These are phyloP conservation scores for Auxenochlorella pyrenoidosa DNA, from an alignment of 139 green algal species.

Conservation along the genomic window DNA sequence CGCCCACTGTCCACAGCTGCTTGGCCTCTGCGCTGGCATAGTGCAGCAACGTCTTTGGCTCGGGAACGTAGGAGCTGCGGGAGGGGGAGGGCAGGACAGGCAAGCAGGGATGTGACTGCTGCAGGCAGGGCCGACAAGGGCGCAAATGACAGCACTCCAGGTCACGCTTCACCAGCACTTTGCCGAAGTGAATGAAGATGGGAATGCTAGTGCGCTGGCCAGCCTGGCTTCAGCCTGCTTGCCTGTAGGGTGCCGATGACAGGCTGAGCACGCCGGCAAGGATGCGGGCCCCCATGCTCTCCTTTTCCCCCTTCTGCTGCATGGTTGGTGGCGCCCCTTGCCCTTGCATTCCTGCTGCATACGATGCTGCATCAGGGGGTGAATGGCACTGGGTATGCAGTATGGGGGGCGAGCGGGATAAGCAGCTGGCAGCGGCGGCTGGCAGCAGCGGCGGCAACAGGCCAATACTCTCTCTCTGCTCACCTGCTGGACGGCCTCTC, in stretches of 20 bases:
- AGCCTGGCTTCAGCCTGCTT: not conserved
- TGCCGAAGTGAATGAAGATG: no score
- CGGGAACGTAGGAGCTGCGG: slow-evolving; percentile 46
- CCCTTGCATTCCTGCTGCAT: no score
- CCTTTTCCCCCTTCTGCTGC: not conserved
- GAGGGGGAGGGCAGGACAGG: not conserved
- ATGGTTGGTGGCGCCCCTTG: no score
- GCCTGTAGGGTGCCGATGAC: slow-evolving; percentile 35
- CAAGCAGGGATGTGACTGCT: not conserved
- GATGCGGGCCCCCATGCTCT: slow-evolving; percentile 6
- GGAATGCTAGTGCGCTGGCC: no score
- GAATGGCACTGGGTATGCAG: no score
- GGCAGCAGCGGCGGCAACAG: not conserved
- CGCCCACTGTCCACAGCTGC: slow-evolving; percentile 43
- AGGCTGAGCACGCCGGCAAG: slow-evolving; percentile 22
- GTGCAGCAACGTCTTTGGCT: slow-evolving; percentile 46
- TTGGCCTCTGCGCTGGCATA: slow-evolving; percentile 38
- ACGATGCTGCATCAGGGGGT: no score
- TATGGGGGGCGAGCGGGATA: no score
- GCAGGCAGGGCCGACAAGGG: not conserved
- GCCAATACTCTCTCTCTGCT: not conserved
- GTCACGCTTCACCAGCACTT: no score
- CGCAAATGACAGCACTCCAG: no score
- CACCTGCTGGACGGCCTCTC: not conserved
- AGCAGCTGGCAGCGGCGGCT: not conserved